Evolutionary conservation across 352 stramenopile genomes (phyloP), one percentile per base, ranked within the genome.

Genomic region (Phytopythium oedochilum): DNA sequence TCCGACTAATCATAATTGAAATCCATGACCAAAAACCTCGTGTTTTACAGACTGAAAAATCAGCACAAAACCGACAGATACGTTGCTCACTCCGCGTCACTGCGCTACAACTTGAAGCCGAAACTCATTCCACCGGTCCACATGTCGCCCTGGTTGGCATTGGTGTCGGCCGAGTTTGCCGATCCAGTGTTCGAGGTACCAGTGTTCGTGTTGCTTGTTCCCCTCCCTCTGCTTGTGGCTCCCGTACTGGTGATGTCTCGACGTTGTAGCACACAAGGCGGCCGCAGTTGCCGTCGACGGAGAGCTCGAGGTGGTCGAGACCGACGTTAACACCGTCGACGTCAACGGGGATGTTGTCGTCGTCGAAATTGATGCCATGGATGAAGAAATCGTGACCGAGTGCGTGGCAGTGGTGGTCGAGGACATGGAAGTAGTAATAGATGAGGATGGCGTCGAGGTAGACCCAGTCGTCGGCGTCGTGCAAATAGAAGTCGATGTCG

Each of bases 401-500:
- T 54, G 31, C 23, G 48, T 29, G 22, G 45, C 48, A 1, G 58
- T 59, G 0, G 60, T 50, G 38, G 12, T 22, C 23, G 50, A 39
- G 25, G 54, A 48, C 29, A 57, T 48, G 31, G 56, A 52, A 26
- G 59, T 45, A 0, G 58, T 43, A 18, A 43, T 40, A 6, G 18
- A 32, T 1, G 39, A 47, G 22, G 46, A 6, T 9, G 55, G 48
- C 44, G 59, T 55, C 0, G 52, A 39, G 51, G 36, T 29, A 31
- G 53, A 18, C 5, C 57, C 44, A 22, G 48, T 61, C 9, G 55
- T 60, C 49, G 48, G 60, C 4, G 55, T 60, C 10, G 38, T 59
- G 12, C n/a, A n/a, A n/a, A n/a, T n/a, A n/a, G 61, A 59, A 23
- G 57, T 53, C 25, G 59, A 63, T 14, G 40, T 53, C 40, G 59